phyloP scores from a whole-genome alignment of 441 rosid species.

The Populus tomentosa region DNA sequence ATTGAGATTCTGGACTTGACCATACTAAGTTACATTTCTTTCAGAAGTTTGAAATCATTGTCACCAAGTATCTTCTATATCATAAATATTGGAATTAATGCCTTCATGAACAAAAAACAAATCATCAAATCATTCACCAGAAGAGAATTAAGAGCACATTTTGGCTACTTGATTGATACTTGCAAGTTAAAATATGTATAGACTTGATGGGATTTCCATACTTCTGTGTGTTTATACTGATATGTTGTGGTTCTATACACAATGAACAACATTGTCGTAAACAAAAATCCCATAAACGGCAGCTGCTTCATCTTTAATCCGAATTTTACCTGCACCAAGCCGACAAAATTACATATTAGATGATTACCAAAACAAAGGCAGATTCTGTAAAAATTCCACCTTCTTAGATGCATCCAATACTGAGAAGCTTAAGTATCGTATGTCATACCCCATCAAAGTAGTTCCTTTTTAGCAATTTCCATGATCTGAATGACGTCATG shows the following conservation, averaged over 20 bases:
- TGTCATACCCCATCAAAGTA: constrained; percentile 59
- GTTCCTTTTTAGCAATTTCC: constrained; percentile 45
- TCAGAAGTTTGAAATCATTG: not conserved
- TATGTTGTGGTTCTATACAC: constrained; percentile 76
- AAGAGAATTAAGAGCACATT: not conserved
- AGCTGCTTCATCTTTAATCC: constrained; percentile 70
- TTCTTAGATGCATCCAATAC: not conserved
- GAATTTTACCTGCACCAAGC: constrained; percentile 53
- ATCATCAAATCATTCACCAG: not conserved
- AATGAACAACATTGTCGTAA: constrained; percentile 70
- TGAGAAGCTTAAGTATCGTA: not conserved
- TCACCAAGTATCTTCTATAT: not conserved
- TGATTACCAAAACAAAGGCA: not conserved
- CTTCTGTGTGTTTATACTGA: constrained; percentile 77
- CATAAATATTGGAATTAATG: not conserved
- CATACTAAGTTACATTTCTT: not conserved
- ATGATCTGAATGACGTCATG: constrained; percentile 67
- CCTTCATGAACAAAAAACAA: not conserved
- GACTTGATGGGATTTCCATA: constrained; percentile 10
- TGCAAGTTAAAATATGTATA: not conserved
- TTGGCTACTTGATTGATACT: not conserved
- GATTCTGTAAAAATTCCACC: not conserved
- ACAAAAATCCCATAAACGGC: constrained; percentile 62
- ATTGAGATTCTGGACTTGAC: not conserved
- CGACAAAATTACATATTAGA: constrained; percentile 6